Conservation (phyloP, 306 rosid species). For the Styphnolobium japonicum region DNA sequence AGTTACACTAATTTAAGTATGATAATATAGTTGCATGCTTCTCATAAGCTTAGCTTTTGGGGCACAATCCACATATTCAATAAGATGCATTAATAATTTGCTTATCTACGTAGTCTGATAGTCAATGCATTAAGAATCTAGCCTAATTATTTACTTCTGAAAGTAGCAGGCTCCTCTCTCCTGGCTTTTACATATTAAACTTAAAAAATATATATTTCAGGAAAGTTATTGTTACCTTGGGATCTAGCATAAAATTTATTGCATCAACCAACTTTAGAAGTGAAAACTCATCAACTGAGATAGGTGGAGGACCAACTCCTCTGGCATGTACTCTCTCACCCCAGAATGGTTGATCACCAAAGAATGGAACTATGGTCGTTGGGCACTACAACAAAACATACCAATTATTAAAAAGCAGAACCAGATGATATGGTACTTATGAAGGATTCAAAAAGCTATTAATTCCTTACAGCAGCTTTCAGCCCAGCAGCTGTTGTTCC, state of each 20-base stretch:
- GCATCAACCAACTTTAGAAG: constrained; percentile 79
- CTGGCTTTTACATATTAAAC: background rate
- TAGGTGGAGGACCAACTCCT: constrained; percentile 95
- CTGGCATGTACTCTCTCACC: constrained; percentile 91
- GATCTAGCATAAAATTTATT: constrained; percentile 79
- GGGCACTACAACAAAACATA: constrained; percentile 66
- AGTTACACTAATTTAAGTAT: background rate
- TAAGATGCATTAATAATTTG: background rate
- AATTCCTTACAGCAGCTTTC: constrained; percentile 81
- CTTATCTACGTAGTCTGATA: background rate
- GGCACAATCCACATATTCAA: background rate
- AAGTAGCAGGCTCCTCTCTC: background rate
- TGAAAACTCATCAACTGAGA: constrained; percentile 89
- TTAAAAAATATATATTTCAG: background rate
- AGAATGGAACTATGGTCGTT: constrained; percentile 88
- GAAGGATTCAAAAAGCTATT: constrained; percentile 9
- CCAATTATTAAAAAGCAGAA: constrained; percentile 2
- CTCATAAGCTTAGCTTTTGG: background rate
- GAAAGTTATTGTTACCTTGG: constrained; percentile 57
- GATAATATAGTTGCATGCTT: background rate
- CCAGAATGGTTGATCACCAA: constrained; percentile 99
- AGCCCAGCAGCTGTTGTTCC: constrained; percentile 99
- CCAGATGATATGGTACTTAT: background rate
- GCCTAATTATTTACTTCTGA: background rate
- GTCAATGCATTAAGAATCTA: background rate